Base-by-base conservation (phyloP, 2,329 filamentous ascomycete species). In the Catunica adiposa region DNA sequence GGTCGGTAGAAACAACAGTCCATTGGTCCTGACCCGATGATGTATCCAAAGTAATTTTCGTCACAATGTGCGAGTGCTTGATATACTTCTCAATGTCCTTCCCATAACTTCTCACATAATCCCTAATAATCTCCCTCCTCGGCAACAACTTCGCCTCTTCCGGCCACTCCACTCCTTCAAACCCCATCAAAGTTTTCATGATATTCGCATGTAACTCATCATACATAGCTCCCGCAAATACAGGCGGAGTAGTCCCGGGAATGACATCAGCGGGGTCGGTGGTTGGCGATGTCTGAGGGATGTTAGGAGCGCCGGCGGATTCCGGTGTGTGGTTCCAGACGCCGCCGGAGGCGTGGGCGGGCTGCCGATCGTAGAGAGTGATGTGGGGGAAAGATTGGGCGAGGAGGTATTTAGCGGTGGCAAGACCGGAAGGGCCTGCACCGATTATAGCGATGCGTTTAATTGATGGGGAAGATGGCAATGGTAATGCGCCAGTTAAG, bases 161-260 rank as follows among this genome's bases (percentile, higher is more conserved):
- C 0, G 78, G 74, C 63, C 92, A 92, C 0, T 75, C 65, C 5
- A 78, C 70, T 61, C 90, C 84, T 3, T 82, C 83, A 66, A 82
- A 96, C 3, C 75, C 71, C 90, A 97, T 97, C 54, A 96, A 66
- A 0, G 74, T 73, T 58, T 84, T 79, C 0, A 89, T 86, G 51
- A 96, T 89, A 66, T 97, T 97, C 22, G 89, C 89, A 63, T 95
- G 83, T 15, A 96, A 71, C 23, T 76, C 70, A 51, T 88, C 80
- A 66, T 96, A 96, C 68, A 95, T 79, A 2, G 89, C 85, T 17
- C 85, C 87, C n/a, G 86, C 73, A 63, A 90, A 94, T 1, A 80
- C 67, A 4, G 83, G 77, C 1, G 76, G 64, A 7, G 60, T 51
- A 14, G 40, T 46, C n/a, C 46, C 59, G 4, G 54, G 51, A n/a